phyloP scores from a whole-genome alignment of 106 monocot species.

The Apostasia ramifera region DNA sequence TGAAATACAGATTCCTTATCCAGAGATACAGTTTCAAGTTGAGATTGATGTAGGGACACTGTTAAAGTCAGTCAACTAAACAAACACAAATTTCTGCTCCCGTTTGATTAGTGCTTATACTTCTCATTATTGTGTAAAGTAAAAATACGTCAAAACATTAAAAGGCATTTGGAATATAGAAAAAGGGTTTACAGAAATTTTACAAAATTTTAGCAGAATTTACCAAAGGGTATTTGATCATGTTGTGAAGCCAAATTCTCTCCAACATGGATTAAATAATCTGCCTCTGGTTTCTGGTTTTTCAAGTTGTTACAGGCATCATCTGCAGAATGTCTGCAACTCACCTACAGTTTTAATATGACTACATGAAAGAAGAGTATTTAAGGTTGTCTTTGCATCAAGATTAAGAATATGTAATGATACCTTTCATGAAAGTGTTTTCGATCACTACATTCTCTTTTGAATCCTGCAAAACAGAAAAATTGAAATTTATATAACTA shows the following conservation, averaged over 20 bases:
- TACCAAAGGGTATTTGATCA: too few relatives aligned
- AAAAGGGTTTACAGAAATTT: too few relatives aligned
- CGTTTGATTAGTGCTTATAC: too few relatives aligned
- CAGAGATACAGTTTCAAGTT: too few relatives aligned
- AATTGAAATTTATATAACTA: background rate
- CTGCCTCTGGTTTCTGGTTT: background rate
- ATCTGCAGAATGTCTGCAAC: background rate
- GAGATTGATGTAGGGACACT: too few relatives aligned
- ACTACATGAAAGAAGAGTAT: background rate
- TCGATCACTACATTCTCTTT: background rate
- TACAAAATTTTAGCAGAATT: too few relatives aligned
- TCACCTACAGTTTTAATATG: background rate
- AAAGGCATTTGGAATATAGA: too few relatives aligned
- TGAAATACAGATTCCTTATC: too few relatives aligned
- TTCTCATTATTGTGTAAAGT: too few relatives aligned
- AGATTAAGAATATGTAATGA: background rate
- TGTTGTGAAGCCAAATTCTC: background rate
- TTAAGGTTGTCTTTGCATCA: background rate
- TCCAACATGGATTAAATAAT: background rate
- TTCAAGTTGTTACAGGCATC: background rate
- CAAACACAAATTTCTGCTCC: too few relatives aligned
- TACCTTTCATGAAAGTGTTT: slow-evolving; percentile 1
- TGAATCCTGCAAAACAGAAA: background rate
- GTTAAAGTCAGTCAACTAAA: too few relatives aligned
- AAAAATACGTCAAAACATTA: too few relatives aligned